Evolutionary conservation across 352 stramenopile species (phyloP).

Genomic region (Globisporangium barbulae): DNA sequence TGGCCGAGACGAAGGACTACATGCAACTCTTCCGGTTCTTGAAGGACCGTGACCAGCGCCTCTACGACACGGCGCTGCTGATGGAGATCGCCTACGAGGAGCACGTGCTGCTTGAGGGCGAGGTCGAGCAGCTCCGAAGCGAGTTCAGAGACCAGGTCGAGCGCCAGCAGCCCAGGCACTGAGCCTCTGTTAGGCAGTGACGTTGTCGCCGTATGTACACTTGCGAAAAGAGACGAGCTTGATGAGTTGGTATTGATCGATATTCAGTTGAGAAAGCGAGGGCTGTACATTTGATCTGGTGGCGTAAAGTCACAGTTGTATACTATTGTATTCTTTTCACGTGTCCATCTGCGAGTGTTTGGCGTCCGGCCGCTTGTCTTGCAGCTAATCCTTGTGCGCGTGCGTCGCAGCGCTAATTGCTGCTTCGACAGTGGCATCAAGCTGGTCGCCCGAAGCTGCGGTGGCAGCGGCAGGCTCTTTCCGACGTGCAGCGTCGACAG

Average conservation of each 20-base stretch:
- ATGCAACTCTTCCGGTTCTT: constrained; percentile 64
- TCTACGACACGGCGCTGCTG: constrained; percentile 55
- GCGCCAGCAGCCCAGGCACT: background rate
- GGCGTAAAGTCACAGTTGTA: background rate
- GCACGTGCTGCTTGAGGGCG: constrained; percentile 30
- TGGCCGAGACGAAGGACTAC: constrained; percentile 58
- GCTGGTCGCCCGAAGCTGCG: constrained; percentile 20
- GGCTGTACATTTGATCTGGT: background rate
- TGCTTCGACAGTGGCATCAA: constrained; percentile 52
- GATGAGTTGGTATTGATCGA: background rate
- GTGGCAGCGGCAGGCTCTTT: constrained; percentile 17
- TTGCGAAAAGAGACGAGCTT: background rate
- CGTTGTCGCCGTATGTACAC: background rate
- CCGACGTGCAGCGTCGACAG: constrained; percentile 41
- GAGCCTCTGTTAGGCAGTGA: background rate
- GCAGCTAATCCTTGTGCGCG: constrained; percentile 12
- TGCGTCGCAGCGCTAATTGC: constrained; percentile 64
- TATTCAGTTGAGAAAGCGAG: background rate
- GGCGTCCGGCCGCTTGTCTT: background rate
- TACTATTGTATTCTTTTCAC: constrained; percentile 6
- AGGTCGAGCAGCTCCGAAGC: constrained; percentile 22
- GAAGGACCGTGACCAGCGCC: constrained; percentile 51
- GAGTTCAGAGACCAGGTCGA: constrained; percentile 3
- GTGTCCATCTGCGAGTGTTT: constrained; percentile 1
- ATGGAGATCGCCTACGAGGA: constrained; percentile 58